Conservation (phyloP, 345 rosid genomes). For the Mallotus nudiflorus region DNA sequence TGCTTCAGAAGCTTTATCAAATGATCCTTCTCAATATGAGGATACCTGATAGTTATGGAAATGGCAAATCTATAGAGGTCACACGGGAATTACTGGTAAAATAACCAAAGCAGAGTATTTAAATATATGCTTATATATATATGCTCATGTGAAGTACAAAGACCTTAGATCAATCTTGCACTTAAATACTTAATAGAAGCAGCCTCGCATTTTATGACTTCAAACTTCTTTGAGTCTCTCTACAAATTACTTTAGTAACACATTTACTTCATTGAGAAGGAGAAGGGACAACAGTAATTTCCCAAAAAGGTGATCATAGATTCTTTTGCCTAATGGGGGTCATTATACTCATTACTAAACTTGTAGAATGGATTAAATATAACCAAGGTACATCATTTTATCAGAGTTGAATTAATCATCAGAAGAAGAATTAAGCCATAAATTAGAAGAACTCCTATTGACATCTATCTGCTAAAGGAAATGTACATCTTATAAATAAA, state of each 20-base stretch:
- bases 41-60: slow-evolving; percentile 32
- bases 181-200: background rate
- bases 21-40: slow-evolving; percentile 34
- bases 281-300: background rate
- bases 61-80: slow-evolving; percentile 19
- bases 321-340: too few relatives aligned
- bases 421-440: too few relatives aligned
- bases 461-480: background rate
- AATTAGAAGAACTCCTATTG: too few relatives aligned
- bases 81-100: background rate
- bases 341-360: too few relatives aligned
- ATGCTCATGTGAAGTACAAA: slow-evolving; percentile 7
- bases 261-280: background rate
- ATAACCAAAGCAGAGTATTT: slow-evolving; percentile 5
- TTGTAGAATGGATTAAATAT: too few relatives aligned
- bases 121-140: slow-evolving; percentile 7
- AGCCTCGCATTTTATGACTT: too few relatives aligned
- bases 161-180: slow-evolving; percentile 5
- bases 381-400: too few relatives aligned
- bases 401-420: too few relatives aligned
- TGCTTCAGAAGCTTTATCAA: slow-evolving; percentile 38
- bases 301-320: too few relatives aligned
- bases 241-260: background rate
- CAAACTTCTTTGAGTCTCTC: background rate
- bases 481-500: background rate